Percentiles rank a stretch among this genome's conserved stretches.
phyloP scores from a whole-genome alignment of 1,284 basidiomycete species.

The Ceratobasidium sp. region DNA sequence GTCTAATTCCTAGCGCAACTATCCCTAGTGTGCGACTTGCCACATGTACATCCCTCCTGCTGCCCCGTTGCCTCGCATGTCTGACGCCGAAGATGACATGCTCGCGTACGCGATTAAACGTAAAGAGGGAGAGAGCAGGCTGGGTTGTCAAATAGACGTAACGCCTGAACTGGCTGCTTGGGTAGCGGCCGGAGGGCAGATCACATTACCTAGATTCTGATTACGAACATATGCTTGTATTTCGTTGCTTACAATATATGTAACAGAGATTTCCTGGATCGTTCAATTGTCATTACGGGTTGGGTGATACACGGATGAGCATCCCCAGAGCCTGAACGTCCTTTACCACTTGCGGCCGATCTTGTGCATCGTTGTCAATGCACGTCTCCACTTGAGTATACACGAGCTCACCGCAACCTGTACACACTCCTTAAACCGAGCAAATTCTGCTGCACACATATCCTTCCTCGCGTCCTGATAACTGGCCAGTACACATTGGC shows the following conservation, averaged over 20 bases:
- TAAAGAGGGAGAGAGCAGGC: constrained; percentile 41
- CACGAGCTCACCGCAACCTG: constrained; percentile 64
- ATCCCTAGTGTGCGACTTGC: constrained; percentile 43
- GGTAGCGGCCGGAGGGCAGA: constrained; percentile 35
- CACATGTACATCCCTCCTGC: constrained; percentile 42
- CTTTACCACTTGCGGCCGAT: constrained; percentile 70
- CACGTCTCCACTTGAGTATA: neutral
- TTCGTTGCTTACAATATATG: neutral
- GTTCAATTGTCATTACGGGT: neutral
- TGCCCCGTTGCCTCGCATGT: constrained; percentile 37
- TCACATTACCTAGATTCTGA: constrained; percentile 41
- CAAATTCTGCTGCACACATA: constrained; percentile 78
- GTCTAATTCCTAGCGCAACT: neutral
- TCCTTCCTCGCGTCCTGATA: constrained; percentile 81
- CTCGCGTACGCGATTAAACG: constrained; percentile 42
- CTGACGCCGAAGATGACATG: constrained; percentile 45
- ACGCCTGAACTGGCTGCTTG: constrained; percentile 40
- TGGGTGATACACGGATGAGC: neutral
- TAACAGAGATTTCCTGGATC: no score
- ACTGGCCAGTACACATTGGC: constrained; percentile 75
- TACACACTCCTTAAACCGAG: constrained; percentile 75
- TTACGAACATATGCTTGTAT: neutral
- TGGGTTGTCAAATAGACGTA: constrained; percentile 43
- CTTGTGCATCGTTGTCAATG: constrained; percentile 50
- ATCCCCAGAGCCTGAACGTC: neutral